Evolutionary conservation across 2,329 filamentous ascomycete species (phyloP).

Genomic region (Pseudogymnoascus sp.): DNA sequence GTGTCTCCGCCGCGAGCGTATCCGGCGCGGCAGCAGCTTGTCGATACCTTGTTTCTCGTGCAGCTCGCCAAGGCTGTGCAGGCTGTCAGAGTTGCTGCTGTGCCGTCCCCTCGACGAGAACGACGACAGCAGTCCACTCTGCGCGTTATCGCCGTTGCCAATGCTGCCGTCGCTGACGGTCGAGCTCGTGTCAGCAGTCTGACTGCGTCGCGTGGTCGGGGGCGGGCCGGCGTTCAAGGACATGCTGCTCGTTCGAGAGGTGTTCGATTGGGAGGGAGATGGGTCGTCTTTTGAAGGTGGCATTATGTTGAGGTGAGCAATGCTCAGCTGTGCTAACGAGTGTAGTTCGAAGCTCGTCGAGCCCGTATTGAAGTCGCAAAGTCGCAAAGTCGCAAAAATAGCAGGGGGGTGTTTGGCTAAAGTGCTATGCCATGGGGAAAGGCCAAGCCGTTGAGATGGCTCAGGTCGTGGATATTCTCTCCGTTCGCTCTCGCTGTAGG

Average conservation of each 20-base stretch:
- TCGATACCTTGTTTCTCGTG: constrained; percentile 31
- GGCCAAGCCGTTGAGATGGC: background rate
- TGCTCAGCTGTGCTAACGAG: background rate
- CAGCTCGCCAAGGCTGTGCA: background rate
- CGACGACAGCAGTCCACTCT: constrained; percentile 16
- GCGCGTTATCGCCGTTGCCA: constrained; percentile 15
- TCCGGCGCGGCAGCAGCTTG: constrained; percentile 45
- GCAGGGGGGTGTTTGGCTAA: background rate
- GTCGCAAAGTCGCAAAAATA: background rate
- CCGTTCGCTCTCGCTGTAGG: background rate
- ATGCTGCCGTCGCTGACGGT: constrained; percentile 18
- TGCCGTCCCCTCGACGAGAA: background rate
- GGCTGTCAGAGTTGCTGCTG: background rate
- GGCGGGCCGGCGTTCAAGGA: background rate
- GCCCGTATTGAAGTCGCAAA: background rate
- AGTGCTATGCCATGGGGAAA: background rate
- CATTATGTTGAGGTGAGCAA: background rate
- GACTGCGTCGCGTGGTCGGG: constrained; percentile 14
- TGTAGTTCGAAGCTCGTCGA: background rate
- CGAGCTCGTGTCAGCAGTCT: constrained; percentile 19
- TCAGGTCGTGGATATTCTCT: background rate
- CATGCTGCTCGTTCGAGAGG: background rate
- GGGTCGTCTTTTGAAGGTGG: background rate
- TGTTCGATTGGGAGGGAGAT: background rate
- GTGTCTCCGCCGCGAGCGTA: constrained; percentile 40